Evolutionary conservation across 495 filamentous ascomycete genomes (phyloP).

Genomic region (Trichoderma gamsii): DNA sequence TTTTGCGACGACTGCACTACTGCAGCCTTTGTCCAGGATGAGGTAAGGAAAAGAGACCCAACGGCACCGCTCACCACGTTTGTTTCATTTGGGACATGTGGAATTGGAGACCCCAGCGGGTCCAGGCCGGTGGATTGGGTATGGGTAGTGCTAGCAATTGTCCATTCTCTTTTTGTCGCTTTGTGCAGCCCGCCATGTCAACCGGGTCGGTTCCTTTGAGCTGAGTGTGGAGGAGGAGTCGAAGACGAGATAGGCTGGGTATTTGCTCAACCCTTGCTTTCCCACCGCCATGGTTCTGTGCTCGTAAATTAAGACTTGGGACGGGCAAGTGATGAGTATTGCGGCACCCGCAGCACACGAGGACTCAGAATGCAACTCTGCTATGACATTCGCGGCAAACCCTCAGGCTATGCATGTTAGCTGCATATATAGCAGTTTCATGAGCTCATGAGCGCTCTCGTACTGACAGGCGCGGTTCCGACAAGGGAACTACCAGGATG

Average conservation of each 20-base stretch:
- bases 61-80: not conserved
- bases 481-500: not conserved
- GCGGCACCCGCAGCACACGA: not conserved
- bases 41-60: not conserved
- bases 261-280: not conserved
- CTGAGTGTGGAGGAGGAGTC: constrained; percentile 1
- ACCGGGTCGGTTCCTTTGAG: not conserved
- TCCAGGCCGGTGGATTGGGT: not conserved
- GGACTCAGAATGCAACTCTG: not conserved
- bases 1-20: not conserved
- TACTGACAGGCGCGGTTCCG: not conserved
- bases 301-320: not conserved
- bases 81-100: not conserved
- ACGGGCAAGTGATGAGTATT: not conserved
- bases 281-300: not conserved
- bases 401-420: not conserved
- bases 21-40: not conserved
- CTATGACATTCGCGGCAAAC: not conserved
- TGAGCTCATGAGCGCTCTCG: not conserved
- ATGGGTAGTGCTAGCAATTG: not conserved
- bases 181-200: not conserved
- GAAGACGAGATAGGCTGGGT: not conserved
- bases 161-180: not conserved
- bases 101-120: not conserved
- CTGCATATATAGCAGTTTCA: not conserved